These are phyloP conservation scores for Schoenoplectus tabernaemontani DNA, from an alignment of 202 grass and related monocot genomes.

Conservation along the genomic window DNA sequence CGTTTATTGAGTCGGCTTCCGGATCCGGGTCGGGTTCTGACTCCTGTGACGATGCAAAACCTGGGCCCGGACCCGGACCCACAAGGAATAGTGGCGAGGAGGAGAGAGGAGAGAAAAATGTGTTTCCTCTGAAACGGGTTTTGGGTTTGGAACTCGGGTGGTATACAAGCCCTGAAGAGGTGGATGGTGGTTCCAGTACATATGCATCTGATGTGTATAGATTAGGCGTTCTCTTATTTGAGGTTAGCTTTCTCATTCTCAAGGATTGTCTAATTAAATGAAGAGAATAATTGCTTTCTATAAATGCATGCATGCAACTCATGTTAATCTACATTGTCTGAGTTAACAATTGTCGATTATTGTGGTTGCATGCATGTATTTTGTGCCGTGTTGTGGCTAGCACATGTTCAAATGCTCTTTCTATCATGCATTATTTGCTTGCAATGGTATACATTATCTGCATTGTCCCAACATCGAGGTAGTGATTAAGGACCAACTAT, in stretches of 20 bases:
- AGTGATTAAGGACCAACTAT: not conserved
- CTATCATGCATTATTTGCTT: constrained; percentile 4
- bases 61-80: not conserved
- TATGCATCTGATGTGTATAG: constrained; percentile 93
- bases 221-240: constrained; percentile 84
- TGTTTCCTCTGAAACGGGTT: constrained; percentile 76
- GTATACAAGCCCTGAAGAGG: constrained; percentile 95
- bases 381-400: no score
- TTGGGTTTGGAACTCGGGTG: constrained; percentile 72
- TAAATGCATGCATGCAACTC: no score
- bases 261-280: no score
- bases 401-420: not conserved
- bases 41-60: constrained; percentile 32
- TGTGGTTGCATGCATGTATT: no score
- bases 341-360: no score
- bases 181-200: constrained; percentile 26
- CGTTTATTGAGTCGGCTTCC: constrained; percentile 93
- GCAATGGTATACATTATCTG: not conserved
- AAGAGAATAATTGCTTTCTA: no score
- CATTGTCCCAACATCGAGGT: not conserved
- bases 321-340: no score
- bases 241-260: constrained; percentile 38
- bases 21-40: constrained; percentile 61
- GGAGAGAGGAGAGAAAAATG: constrained; percentile 23
- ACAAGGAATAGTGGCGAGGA: constrained; percentile 14